These are phyloP conservation scores for Pythium grandisporangium DNA, from an alignment of 352 stramenopile species.

Conservation along the genomic window DNA sequence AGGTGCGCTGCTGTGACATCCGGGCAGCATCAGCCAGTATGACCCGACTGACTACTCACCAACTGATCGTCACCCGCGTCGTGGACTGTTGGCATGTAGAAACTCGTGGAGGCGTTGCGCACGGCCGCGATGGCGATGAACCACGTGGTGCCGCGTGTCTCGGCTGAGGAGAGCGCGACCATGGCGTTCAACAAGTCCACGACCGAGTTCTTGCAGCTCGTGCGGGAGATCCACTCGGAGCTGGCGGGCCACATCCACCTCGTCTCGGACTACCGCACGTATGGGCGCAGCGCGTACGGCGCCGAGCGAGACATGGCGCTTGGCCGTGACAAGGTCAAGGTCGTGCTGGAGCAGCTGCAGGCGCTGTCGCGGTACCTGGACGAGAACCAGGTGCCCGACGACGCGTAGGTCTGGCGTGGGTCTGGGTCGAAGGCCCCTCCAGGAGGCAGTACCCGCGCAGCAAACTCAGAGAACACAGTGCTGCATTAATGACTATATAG, in stretches of 20 bases:
- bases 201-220: slow-evolving; percentile 79
- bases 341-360: slow-evolving; percentile 74
- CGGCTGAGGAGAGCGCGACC: slow-evolving; percentile 53
- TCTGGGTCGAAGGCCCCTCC: no score
- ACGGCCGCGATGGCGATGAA: slow-evolving; percentile 60
- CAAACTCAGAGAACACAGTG: no score
- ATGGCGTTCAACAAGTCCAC: slow-evolving; percentile 69
- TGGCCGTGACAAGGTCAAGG: slow-evolving; percentile 64
- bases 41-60: no score
- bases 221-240: slow-evolving; percentile 81
- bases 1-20: no score
- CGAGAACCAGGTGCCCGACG: slow-evolving; percentile 55
- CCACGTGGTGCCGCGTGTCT: slow-evolving; percentile 48
- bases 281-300: slow-evolving; percentile 75
- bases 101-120: slow-evolving; percentile 68
- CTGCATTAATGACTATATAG: no score
- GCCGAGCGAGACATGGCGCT: slow-evolving; percentile 76
- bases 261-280: slow-evolving; percentile 79
- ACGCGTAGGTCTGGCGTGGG: no score
- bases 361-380: slow-evolving; percentile 69
- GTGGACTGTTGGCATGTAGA: no score
- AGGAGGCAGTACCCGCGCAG: no score
- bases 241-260: slow-evolving; percentile 78
- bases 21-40: no score
- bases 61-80: no score